Evolutionary conservation across 2,329 filamentous ascomycete species (phyloP).

Genomic region (Aureobasidium uvarum): DNA sequence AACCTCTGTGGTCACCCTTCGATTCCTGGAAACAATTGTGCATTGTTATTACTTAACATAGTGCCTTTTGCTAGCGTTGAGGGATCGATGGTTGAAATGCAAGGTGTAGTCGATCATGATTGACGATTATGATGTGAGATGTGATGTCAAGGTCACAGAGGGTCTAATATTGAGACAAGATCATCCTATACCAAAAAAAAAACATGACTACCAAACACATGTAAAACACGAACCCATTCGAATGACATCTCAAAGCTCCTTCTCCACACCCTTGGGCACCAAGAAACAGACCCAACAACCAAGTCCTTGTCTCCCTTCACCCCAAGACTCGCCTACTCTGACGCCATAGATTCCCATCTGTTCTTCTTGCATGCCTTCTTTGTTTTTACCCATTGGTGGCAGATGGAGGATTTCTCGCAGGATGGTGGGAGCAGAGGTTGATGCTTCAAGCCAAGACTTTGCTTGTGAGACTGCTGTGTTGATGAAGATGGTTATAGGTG

Average conservation of each 20-base stretch:
- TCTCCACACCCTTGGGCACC: constrained; percentile 3
- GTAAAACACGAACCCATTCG: neutral
- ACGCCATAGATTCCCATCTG: neutral
- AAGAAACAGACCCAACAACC: constrained; percentile 19
- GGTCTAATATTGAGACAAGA: too few relatives aligned
- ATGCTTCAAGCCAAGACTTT: neutral
- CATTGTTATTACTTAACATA: too few relatives aligned
- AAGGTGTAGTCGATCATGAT: too few relatives aligned
- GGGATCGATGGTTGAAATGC: too few relatives aligned
- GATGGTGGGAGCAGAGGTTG: neutral
- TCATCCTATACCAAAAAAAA: neutral
- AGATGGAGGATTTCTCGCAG: neutral
- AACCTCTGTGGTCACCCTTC: too few relatives aligned
- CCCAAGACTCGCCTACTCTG: neutral
- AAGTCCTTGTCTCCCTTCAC: neutral
- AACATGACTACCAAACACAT: neutral
- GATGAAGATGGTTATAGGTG: neutral
- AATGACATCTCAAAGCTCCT: neutral
- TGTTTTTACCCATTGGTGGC: neutral
- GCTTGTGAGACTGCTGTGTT: neutral
- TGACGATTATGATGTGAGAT: too few relatives aligned
- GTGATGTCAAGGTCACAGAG: too few relatives aligned
- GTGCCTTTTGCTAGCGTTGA: too few relatives aligned
- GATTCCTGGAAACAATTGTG: too few relatives aligned
- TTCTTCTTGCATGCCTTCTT: neutral